A percentile compares a stretch with the other conserved stretches of the same genome.
These are phyloP conservation scores for Lepidium didymum DNA, from an alignment of 345 rosid genomes.

Conservation along the genomic window DNA sequence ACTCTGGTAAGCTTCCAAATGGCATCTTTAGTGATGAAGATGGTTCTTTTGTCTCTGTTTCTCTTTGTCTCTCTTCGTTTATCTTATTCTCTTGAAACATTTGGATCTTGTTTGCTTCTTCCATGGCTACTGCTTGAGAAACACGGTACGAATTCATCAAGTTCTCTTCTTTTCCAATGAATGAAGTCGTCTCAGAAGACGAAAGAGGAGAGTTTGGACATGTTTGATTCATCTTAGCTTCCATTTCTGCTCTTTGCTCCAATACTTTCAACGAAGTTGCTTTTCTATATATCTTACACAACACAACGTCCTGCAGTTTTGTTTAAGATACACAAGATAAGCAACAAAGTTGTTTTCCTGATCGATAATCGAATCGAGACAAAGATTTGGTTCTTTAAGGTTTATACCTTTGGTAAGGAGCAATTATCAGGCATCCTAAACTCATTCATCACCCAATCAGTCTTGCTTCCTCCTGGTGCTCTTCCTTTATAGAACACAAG, in stretches of 20 bases:
- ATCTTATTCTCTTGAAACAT: constrained; percentile 6
- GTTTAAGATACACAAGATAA: neutral
- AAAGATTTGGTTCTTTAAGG: neutral
- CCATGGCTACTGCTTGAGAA: constrained; percentile 31
- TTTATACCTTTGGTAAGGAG: constrained; percentile 59
- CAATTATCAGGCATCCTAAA: constrained; percentile 76
- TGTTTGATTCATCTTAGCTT: constrained; percentile 34
- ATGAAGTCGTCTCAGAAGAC: constrained; percentile 35
- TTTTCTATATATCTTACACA: constrained; percentile 87
- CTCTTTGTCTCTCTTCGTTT: neutral
- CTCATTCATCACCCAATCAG: constrained; percentile 99
- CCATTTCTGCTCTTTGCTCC: constrained; percentile 78
- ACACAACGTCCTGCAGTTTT: constrained; percentile 61
- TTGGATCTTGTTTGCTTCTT: constrained; percentile 24
- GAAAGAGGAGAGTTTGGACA: constrained; percentile 43
- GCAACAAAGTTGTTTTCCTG: neutral
- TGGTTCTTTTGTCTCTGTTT: neutral
- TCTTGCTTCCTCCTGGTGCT: constrained; percentile 84
- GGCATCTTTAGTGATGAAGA: constrained; percentile 42
- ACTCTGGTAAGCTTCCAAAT: constrained; percentile 48
- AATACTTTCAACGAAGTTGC: constrained; percentile 84
- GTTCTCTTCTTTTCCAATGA: constrained; percentile 37
- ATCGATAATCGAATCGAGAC: neutral
- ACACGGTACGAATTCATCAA: neutral
- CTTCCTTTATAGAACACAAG: constrained; percentile 89